phyloP scores from a whole-genome alignment of 2,329 filamentous ascomycete genomes.

The Byssochlamys sp. region DNA sequence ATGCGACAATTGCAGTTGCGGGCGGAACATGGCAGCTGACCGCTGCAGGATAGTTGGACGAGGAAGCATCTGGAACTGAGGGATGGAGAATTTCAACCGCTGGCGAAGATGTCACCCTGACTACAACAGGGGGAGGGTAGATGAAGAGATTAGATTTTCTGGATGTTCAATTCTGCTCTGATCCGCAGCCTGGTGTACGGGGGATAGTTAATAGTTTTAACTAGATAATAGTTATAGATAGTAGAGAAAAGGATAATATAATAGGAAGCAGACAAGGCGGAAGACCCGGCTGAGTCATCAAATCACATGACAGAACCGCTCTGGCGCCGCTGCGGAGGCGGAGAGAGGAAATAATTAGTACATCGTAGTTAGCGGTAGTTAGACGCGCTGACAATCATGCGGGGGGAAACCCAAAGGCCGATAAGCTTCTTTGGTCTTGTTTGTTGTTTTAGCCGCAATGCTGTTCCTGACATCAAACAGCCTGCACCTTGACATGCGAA shows the following conservation, averaged over 20 bases:
- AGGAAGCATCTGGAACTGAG: not conserved
- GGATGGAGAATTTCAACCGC: not conserved
- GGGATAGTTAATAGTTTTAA: no score
- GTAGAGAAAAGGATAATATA: not conserved
- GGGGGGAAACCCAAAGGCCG: constrained; percentile 21
- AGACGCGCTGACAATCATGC: constrained; percentile 7
- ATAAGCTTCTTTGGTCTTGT: constrained; percentile 21
- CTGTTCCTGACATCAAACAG: constrained; percentile 3
- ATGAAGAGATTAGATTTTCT: not conserved
- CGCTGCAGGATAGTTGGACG: not conserved
- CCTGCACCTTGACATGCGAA: not conserved
- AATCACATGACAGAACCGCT: not conserved
- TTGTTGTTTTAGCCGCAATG: constrained; percentile 5
- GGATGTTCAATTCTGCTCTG: not conserved
- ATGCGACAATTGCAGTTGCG: not conserved
- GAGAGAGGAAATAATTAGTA: not conserved
- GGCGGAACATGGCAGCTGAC: not conserved
- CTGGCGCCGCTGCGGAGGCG: not conserved
- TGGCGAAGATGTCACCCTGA: not conserved
- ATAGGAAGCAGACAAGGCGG: not conserved
- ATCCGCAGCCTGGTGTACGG: not conserved
- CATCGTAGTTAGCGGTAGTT: constrained; percentile 4
- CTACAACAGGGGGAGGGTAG: not conserved
- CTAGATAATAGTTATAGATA: no score
- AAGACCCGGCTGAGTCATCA: not conserved